Evolutionary conservation across 2,329 filamentous ascomycete genomes (phyloP), one percentile per base, ranked within the genome.

Genomic region (Cercospora beticola): DNA sequence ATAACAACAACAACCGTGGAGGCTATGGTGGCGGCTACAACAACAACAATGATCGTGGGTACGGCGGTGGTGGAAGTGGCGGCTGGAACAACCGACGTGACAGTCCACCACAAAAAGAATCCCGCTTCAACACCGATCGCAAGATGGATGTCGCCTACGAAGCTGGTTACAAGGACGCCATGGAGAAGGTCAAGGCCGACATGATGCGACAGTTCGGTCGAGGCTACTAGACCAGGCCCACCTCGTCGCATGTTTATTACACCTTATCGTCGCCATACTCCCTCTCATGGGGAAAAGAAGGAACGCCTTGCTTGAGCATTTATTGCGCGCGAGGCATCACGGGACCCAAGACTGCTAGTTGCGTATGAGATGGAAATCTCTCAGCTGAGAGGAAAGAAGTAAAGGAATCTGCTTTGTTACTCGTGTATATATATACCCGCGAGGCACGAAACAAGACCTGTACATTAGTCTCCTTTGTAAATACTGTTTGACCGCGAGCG

Each of bases 81-180:
- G 65, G 64, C 10, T 33, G 31, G 28, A 30, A 33, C 28, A 61
- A 62, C 57, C 40, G 59, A 18, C 64, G 64, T 16, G 52, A 67
- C 31, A 65, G 49, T n/a, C 61, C 68, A 36, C 60, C 62, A 12
- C 54, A 64, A 36, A 57, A 66, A 30, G 54, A 65, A 9, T 69
- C 64, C 2, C 64, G 68, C 67, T 73, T 73, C 62, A 65, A 61
- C 21, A 70, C 67, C 21, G 71, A 73, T 57, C 69, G 70, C 40
- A 73, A 73, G 59, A 71, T 73, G 65, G 71, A 73, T 26, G 71
- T 73, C 33, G 71, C 71, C 30, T 73, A 73, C 65, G 71, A 73
- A 30, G 69, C 71, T 4, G 71, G 71, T n/a, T 73, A 72, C 67
- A 70, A 70, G 63, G 71, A 73, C 23, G 71, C 71, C 33, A 71